Evolutionary conservation across 2,329 filamentous ascomycete species (phyloP), one percentile per base, ranked within the genome.

Genomic region (Aspergillus bombycis): DNA sequence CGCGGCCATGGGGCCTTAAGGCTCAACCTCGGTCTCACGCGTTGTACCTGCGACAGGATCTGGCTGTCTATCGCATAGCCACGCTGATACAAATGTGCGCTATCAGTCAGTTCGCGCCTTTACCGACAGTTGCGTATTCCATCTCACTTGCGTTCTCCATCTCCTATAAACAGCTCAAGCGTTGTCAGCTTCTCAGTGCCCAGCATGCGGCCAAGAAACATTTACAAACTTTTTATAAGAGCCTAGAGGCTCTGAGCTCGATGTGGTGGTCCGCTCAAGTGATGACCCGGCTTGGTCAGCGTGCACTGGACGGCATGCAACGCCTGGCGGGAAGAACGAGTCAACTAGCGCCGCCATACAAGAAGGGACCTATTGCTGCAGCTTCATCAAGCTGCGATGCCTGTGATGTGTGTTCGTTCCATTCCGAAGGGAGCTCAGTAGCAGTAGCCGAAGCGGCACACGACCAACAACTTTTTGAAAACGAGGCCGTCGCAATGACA

Each of bases 221-320:
- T 34, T 5, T 69, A 1, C 53, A 60, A 9, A 14, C 53, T 3
- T 67, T 69, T 46, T 62, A 68, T 52, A 43, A 54, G 23, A 61
- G 60, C 9, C 61, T 69, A 0, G 34, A 65, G 41, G 34, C 56
- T n/a, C 53, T 67, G 21, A 19, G 54, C 10, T 43, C 55, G 14
- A 65, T 48, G 32, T 69, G 67, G 67, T 68, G 66, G 67, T 60
- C 58, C 26, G 65, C 67, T 6, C 50, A 58, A 41, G 56, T 67
- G 10, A 68, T 68, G 66, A 55, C 61, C 21, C 61, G 65, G 19
- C 56, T 68, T 30, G 62, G 60, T 23, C 41, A 59, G 26, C 62
- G 62, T 21, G 61, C 62, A 50, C 53, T 68, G 48, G 60, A 57
- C 34, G 62, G 45, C 26, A 62, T 68, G 46, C 57, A 65, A 19